Percentiles rank a stretch among this genome's conserved stretches.
These are phyloP conservation scores for Sanguinoderma infundibulare DNA, from an alignment of 1,284 basidiomycete species.

Conservation along the genomic window DNA sequence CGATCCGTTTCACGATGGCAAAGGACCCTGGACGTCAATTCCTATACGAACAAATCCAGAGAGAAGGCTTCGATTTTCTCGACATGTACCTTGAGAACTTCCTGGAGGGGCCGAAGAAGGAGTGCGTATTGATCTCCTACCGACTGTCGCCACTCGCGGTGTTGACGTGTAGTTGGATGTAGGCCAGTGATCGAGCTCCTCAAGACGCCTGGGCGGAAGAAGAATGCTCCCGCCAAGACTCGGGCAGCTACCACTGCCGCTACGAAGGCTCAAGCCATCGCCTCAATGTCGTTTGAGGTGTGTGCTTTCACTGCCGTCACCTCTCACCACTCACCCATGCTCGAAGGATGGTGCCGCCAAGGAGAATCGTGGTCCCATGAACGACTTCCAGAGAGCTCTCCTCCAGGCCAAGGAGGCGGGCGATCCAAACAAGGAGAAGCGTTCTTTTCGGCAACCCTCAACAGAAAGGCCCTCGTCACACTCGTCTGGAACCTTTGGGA, in stretches of 20 bases:
- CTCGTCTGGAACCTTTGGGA: background rate
- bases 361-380: constrained; percentile 49
- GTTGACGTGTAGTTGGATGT: constrained; percentile 3
- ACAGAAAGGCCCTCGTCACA: constrained; percentile 1
- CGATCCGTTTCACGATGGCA: constrained; percentile 68
- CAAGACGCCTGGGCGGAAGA: constrained; percentile 80
- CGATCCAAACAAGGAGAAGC: background rate
- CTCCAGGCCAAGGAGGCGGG: constrained; percentile 39
- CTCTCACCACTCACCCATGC: background rate
- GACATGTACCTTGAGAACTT: constrained; percentile 79
- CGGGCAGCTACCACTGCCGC: constrained; percentile 45
- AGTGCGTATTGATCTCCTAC: constrained; percentile 44
- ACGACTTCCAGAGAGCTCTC: constrained; percentile 55
- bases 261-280: constrained; percentile 49
- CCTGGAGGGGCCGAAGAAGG: constrained; percentile 62
- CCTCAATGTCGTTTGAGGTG: constrained; percentile 53
- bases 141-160: background rate
- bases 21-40: constrained; percentile 71
- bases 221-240: constrained; percentile 53
- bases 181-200: constrained; percentile 80
- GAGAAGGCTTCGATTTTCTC: constrained; percentile 75
- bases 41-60: constrained; percentile 74
- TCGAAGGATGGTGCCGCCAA: constrained; percentile 41
- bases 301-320: constrained; percentile 8
- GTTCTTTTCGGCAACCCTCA: background rate